Evolutionary conservation across 306 rosid genomes (phyloP).

Genomic region (Cucurbita ficifolia): DNA sequence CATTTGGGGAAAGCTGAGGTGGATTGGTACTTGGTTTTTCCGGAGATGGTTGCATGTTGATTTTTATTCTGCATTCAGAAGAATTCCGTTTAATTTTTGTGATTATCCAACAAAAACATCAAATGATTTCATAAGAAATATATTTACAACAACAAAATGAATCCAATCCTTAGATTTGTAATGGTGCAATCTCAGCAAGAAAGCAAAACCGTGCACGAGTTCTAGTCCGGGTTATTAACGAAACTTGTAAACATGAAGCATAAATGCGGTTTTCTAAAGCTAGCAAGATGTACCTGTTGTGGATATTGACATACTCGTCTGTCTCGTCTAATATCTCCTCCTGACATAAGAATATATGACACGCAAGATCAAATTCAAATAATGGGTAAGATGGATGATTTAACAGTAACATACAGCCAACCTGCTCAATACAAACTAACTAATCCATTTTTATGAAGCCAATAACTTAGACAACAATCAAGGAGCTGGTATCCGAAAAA

Average conservation of each 20-base stretch:
- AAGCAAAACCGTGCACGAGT: background rate
- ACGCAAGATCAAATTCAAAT: background rate
- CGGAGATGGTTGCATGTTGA: constrained; percentile 75
- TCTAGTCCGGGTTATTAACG: background rate
- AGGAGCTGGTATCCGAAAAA: background rate
- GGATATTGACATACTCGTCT: constrained; percentile 92
- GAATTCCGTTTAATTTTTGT: background rate
- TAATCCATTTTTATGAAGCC: background rate
- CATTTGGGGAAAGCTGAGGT: constrained; percentile 20
- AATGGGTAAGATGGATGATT: background rate
- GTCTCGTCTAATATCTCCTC: constrained; percentile 99
- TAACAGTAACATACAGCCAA: background rate
- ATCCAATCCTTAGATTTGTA: background rate
- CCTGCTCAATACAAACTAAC: background rate
- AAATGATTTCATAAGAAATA: background rate
- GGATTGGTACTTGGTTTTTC: constrained; percentile 25
- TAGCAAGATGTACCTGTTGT: constrained; percentile 55
- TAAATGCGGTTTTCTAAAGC: background rate
- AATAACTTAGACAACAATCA: background rate
- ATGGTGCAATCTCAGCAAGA: background rate
- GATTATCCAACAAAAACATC: background rate
- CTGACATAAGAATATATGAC: constrained; percentile 33
- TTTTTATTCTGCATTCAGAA: constrained; percentile 63
- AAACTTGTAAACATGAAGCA: background rate
- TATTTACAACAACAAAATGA: background rate